Evolutionary conservation across 768 basidiomycete species (phyloP), one percentile per base, ranked within the genome.

Genomic region (Dentipellis sp.): DNA sequence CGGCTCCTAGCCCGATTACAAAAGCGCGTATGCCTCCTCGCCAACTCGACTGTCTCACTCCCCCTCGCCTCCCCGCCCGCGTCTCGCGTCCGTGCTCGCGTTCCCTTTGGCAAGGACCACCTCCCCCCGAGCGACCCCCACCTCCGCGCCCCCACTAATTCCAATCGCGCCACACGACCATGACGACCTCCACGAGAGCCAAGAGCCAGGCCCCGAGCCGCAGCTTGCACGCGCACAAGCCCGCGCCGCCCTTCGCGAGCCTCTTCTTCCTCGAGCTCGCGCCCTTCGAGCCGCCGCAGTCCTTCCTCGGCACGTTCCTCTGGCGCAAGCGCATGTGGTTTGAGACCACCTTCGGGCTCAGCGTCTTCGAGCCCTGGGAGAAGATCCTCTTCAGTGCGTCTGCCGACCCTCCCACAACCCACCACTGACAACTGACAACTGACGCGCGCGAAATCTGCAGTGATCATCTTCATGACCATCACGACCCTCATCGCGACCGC

Each of bases 281-380:
- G n/a, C 60, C 68, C 45, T 69, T 68, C 57, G 64, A 59, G 29
- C 63, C 69, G 16, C 67, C 69, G 6, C 59, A 54, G 17, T 60
- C 54, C 55, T 12, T 56, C 6, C 8, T 64, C 45, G 64, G 60
- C 10, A 59, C 58, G 21, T 64, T 63, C 59, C 54, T 83, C 50
- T 83, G 83, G 82, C 75, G 73, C 12, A 71, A 74, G 66, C 72
- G 79, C 58, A 66, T 84, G 52, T 73, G 78, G 71, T 66, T 86
- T 36, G 83, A 84, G 65, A 70, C 76, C 2, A 83, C 82, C 0
- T 80, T 82, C 58, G 84, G 74, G 6, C 69, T 85, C 40, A 74
- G 75, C 29, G 75, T 85, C 62, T 68, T 86, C 56, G 83, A 88
- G 65, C 75, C 79, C 56, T 86, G 84, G 86, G 86, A 87, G 74